These are phyloP conservation scores for Phytophthora hybrid DNA, from an alignment of 352 stramenopile species.

Conservation along the genomic window DNA sequence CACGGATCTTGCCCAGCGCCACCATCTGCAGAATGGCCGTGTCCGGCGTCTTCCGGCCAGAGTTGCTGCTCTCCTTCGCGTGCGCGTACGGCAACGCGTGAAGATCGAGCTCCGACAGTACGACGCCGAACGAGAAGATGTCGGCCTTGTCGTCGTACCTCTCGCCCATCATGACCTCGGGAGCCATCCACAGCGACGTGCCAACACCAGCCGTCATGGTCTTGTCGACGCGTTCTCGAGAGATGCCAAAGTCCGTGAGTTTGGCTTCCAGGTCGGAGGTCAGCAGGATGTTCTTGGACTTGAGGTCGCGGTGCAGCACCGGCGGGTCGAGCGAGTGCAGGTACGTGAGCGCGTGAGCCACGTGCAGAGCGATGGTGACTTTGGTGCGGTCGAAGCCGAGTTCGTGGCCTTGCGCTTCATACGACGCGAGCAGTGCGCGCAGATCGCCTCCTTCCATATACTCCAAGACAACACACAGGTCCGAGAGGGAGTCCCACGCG, in stretches of 20 bases:
- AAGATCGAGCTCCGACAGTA: slow-evolving; percentile 36
- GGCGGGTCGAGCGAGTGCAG: slow-evolving; percentile 41
- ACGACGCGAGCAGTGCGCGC: slow-evolving; percentile 46
- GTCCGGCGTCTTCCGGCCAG: slow-evolving; percentile 15
- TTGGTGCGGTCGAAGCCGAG: slow-evolving; percentile 47
- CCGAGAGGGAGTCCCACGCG: slow-evolving; percentile 54
- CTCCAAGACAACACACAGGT: slow-evolving; percentile 59
- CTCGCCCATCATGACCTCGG: slow-evolving; percentile 32
- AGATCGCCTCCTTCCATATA: slow-evolving; percentile 72
- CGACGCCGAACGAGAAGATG: slow-evolving; percentile 21
- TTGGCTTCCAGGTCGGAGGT: slow-evolving; percentile 39
- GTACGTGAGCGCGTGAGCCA: slow-evolving; percentile 51
- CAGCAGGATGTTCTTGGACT: slow-evolving; percentile 53
- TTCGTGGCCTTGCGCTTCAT: slow-evolving; percentile 12
- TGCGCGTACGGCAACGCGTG: slow-evolving; percentile 32
- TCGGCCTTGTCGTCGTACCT: slow-evolving; percentile 27
- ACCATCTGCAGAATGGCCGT: slow-evolving; percentile 42
- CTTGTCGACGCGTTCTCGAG: slow-evolving; percentile 30
- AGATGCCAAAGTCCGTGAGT: slow-evolving; percentile 55
- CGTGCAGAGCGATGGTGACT: slow-evolving; percentile 50
- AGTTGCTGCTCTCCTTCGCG: slow-evolving; percentile 20
- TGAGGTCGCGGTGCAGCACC: slow-evolving; percentile 53
- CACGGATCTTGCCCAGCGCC: slow-evolving; percentile 38
- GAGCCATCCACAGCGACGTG: slow-evolving; percentile 49
- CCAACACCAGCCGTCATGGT: slow-evolving; percentile 51